phyloP scores from a whole-genome alignment of 306 rosid species.

The Sicyos baderoa region DNA sequence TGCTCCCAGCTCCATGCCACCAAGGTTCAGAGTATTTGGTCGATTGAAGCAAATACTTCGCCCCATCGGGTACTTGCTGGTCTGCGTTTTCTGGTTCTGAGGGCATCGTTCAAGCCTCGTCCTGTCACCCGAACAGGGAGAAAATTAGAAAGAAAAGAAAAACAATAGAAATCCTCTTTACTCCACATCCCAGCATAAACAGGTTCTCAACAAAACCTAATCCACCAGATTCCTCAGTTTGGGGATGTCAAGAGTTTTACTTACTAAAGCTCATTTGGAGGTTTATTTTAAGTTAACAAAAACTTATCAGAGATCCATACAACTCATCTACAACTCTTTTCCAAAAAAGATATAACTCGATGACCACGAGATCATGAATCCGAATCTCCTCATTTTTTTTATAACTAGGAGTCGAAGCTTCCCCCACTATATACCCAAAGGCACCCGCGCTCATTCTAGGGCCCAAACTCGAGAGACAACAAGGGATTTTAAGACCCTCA shows the following conservation, averaged over 20 bases:
- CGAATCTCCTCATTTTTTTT: too few species aligned
- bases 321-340: not conserved
- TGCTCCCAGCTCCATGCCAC: constrained; percentile 47
- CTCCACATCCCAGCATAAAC: not conserved
- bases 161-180: not conserved
- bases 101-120: constrained; percentile 51
- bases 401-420: too few species aligned
- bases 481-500: too few species aligned
- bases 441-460: too few species aligned
- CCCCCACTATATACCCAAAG: too few species aligned
- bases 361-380: too few species aligned
- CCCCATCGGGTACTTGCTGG: constrained; percentile 24
- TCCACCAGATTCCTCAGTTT: not conserved
- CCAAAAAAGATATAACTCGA: not conserved
- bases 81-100: constrained; percentile 49
- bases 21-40: constrained; percentile 44
- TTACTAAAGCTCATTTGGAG: not conserved
- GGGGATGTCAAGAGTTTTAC: not conserved
- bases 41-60: constrained; percentile 35
- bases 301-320: not conserved
- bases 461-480: too few species aligned
- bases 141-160: not conserved
- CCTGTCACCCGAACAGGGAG: not conserved
- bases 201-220: not conserved
- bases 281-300: not conserved